These are phyloP conservation scores for Candida neerlandica DNA, from an alignment of 1,139 yeast genomes.

Conservation along the genomic window DNA sequence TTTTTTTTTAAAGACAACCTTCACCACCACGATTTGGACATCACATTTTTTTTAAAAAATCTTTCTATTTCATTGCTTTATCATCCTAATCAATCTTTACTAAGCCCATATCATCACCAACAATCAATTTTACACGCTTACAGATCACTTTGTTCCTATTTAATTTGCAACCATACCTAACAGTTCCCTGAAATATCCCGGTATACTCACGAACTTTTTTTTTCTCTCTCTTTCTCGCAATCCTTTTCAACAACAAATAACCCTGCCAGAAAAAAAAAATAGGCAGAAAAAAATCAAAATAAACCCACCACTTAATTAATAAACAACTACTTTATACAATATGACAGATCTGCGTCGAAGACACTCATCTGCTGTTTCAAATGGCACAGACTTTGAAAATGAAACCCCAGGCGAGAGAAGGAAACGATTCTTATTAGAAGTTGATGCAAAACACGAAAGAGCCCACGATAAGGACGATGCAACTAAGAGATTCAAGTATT, in stretches of 20 bases:
- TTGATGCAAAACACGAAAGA: slow-evolving; percentile 57
- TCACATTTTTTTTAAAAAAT: neutral
- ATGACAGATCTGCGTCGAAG: slow-evolving; percentile 12
- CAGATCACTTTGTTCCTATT: neutral
- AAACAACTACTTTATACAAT: neutral
- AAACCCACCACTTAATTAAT: neutral
- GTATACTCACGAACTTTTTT: slow-evolving; percentile 1
- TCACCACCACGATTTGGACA: neutral
- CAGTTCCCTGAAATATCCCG: neutral
- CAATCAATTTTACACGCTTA: neutral
- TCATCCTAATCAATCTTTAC: neutral
- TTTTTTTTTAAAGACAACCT: neutral
- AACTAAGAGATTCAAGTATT: slow-evolving; percentile 75
- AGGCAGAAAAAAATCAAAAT: neutral
- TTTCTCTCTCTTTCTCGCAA: neutral
- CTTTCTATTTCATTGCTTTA: neutral
- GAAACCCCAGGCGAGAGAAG: slow-evolving; percentile 44
- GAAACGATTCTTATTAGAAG: slow-evolving; percentile 49
- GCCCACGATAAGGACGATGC: slow-evolving; percentile 68
- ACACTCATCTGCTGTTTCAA: slow-evolving; percentile 4
- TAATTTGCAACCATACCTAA: slow-evolving; percentile 4
- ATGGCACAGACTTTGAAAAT: neutral
- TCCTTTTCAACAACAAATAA: neutral
- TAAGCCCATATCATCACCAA: neutral
- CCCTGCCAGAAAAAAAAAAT: neutral